Percentiles rank a stretch among this genome's conserved stretches.
phyloP scores from a whole-genome alignment of 2,329 filamentous ascomycete genomes.

The Apiospora arundinis region DNA sequence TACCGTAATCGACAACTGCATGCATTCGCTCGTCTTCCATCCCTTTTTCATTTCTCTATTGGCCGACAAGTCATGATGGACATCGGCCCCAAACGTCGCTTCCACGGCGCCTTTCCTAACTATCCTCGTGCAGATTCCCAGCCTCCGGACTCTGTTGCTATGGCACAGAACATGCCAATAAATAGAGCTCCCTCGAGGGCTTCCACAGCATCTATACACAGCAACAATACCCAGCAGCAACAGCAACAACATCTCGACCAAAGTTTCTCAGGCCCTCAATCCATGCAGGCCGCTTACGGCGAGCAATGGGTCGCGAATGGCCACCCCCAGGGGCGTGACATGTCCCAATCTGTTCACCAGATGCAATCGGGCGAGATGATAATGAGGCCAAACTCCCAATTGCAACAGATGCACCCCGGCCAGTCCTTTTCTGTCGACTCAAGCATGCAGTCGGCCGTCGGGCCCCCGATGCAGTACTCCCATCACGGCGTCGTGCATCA shows the following conservation, averaged over 20 bases:
- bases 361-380: constrained; percentile 67
- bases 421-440: constrained; percentile 57
- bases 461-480: constrained; percentile 50
- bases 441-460: constrained; percentile 53
- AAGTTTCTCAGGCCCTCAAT: constrained; percentile 42
- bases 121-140: constrained; percentile 34
- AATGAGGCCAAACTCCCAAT: constrained; percentile 61
- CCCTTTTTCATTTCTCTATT: not conserved
- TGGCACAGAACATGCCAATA: constrained; percentile 48
- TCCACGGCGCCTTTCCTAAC: constrained; percentile 24
- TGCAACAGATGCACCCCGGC: constrained; percentile 62
- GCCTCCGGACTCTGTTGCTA: constrained; percentile 40
- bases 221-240: constrained; percentile 54
- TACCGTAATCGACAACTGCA: not conserved
- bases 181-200: constrained; percentile 61
- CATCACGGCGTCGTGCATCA: constrained; percentile 50
- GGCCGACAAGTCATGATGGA: constrained; percentile 17
- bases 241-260: constrained; percentile 49
- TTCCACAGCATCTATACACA: constrained; percentile 64
- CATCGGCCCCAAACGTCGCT: constrained; percentile 14
- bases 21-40: constrained; percentile 15
- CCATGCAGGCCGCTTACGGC: constrained; percentile 47
- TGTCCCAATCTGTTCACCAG: constrained; percentile 45
- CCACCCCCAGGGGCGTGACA: constrained; percentile 51
- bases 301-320: constrained; percentile 57